phyloP scores from a whole-genome alignment of 2,329 filamentous ascomycete species.

The Leptoxyphium fumago region DNA sequence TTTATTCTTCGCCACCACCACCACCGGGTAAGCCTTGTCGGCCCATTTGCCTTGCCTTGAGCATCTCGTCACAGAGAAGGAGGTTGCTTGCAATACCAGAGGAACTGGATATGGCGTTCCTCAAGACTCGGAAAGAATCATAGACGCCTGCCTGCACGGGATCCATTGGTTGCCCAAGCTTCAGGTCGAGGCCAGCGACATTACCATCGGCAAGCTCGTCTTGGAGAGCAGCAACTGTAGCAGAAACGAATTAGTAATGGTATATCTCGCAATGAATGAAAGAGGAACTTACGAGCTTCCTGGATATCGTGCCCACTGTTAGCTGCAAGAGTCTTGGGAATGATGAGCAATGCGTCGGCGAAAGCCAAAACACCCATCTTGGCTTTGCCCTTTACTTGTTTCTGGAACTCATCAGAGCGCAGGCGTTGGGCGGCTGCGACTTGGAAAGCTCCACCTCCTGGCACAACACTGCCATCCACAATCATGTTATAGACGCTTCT shows the following conservation, averaged over 20 bases:
- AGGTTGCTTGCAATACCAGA: constrained; percentile 92
- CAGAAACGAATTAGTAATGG: not conserved
- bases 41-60: constrained; percentile 94
- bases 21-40: constrained; percentile 18
- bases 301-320: constrained; percentile 96
- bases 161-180: constrained; percentile 86
- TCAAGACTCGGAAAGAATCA: constrained; percentile 87
- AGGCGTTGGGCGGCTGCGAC: constrained; percentile 81
- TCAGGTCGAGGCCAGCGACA: constrained; percentile 70
- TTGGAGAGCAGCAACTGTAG: constrained; percentile 64
- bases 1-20: constrained; percentile 1
- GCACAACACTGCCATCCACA: constrained; percentile 91
- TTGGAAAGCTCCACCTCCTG: constrained; percentile 90
- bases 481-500: constrained; percentile 99
- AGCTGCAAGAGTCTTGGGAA: constrained; percentile 91
- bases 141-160: constrained; percentile 84
- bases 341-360: constrained; percentile 83
- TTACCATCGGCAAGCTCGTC: constrained; percentile 77
- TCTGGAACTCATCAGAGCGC: constrained; percentile 71
- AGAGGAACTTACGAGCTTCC: constrained; percentile 59
- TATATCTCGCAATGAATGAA: constrained; percentile 6
- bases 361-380: constrained; percentile 94
- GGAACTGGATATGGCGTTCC: constrained; percentile 87
- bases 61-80: constrained; percentile 85
- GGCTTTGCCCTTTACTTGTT: constrained; percentile 91